Conservation (phyloP, 2,329 filamentous ascomycete genomes). For the Cordyceps militaris region DNA sequence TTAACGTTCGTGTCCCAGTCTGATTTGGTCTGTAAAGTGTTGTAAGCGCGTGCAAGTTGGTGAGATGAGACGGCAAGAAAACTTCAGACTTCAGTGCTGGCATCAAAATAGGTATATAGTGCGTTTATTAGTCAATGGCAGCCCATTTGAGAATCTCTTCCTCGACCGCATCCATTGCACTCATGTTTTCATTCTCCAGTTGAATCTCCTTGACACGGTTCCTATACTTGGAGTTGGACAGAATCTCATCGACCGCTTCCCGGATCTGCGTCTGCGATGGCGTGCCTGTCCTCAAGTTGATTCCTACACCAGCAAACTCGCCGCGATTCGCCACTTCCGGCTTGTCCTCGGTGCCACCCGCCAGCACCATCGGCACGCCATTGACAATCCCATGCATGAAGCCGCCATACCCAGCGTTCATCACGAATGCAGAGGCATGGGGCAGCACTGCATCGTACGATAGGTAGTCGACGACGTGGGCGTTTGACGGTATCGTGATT, state of each 20-base stretch:
- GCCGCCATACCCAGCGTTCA: slow-evolving; percentile 41
- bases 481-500: slow-evolving; percentile 32
- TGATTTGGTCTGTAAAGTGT: not conserved
- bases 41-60: too few species aligned
- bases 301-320: slow-evolving; percentile 5
- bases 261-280: not conserved
- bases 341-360: slow-evolving; percentile 3
- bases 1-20: not conserved
- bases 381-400: slow-evolving; percentile 10
- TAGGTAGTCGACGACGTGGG: slow-evolving; percentile 39
- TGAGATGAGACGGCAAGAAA: too few species aligned
- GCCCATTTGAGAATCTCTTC: not conserved
- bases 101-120: not conserved
- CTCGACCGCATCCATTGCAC: not conserved
- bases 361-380: slow-evolving; percentile 7
- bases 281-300: not conserved
- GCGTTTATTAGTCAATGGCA: not conserved
- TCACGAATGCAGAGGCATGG: slow-evolving; percentile 37
- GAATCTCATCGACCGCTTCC: not conserved
- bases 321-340: slow-evolving; percentile 4
- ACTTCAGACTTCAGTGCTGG: too few species aligned
- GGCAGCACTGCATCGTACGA: slow-evolving; percentile 40
- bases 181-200: slow-evolving; percentile 4
- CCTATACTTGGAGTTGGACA: not conserved
- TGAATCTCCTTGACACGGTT: not conserved